Conservation (phyloP, 1,139 yeast species). For the Debaryomyces sp. region DNA sequence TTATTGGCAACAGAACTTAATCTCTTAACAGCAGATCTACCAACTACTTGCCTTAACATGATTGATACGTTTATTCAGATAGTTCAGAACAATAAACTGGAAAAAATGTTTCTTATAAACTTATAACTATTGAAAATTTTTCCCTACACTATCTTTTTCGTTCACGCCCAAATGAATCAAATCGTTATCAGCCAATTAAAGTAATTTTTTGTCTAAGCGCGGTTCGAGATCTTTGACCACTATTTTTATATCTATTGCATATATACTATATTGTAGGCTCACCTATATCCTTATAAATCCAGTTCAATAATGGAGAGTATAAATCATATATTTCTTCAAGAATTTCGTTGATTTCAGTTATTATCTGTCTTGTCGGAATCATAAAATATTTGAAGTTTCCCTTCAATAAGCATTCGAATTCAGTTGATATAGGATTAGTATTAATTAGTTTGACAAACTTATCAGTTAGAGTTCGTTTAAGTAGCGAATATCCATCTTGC, state of each 20-base stretch:
- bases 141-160: slow-evolving; percentile 6
- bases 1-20: slow-evolving; percentile 1
- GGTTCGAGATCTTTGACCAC: slow-evolving; percentile 35
- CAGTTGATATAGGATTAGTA: not conserved
- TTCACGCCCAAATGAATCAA: slow-evolving; percentile 10
- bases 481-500: not conserved
- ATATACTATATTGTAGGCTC: slow-evolving; percentile 11
- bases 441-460: slow-evolving; percentile 5
- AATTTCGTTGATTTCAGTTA: slow-evolving; percentile 12
- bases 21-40: slow-evolving; percentile 13
- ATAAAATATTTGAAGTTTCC: slow-evolving; percentile 17
- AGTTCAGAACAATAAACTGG: not conserved
- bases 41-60: slow-evolving; percentile 20
- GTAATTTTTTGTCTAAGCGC: slow-evolving; percentile 41
- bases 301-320: slow-evolving; percentile 32
- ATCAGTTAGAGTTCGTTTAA: slow-evolving; percentile 1
- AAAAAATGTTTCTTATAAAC: slow-evolving; percentile 5
- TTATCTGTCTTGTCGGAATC: slow-evolving; percentile 10
- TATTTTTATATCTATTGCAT: not conserved
- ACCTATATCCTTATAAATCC: slow-evolving; percentile 35
- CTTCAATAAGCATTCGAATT: slow-evolving; percentile 5
- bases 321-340: slow-evolving; percentile 21
- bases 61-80: not conserved
- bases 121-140: slow-evolving; percentile 12
- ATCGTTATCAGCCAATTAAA: slow-evolving; percentile 36